phyloP scores from a whole-genome alignment of 1,139 yeast genomes.

The Candida freyschussii region DNA sequence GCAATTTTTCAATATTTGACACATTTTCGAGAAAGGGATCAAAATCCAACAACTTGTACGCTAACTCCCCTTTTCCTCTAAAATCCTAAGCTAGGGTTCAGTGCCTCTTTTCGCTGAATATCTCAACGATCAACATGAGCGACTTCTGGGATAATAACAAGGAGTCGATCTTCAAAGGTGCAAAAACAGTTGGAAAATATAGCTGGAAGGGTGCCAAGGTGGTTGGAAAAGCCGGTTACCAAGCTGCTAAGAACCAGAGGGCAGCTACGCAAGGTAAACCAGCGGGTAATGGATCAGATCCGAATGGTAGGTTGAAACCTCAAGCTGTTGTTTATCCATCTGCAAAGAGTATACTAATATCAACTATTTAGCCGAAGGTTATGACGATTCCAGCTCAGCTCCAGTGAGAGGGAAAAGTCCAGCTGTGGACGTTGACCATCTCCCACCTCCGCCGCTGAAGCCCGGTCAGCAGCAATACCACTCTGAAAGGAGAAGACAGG shows the following conservation, averaged over 20 bases:
- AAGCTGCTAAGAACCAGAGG: slow-evolving; percentile 35
- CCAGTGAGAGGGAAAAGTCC: slow-evolving; percentile 31
- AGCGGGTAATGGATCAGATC: slow-evolving; percentile 3
- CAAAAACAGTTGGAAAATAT: slow-evolving; percentile 28
- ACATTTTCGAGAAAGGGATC: too few species aligned
- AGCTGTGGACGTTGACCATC: slow-evolving; percentile 35
- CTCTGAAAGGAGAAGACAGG: slow-evolving; percentile 20
- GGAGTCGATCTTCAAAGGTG: slow-evolving; percentile 38
- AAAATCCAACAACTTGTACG: too few species aligned
- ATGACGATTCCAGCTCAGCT: slow-evolving; percentile 15
- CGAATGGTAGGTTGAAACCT: too few species aligned
- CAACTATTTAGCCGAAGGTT: slow-evolving; percentile 1
- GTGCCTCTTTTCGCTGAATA: not conserved
- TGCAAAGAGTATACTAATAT: too few species aligned
- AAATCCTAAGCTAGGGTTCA: too few species aligned
- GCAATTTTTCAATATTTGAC: too few species aligned
- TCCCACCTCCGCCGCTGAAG: slow-evolving; percentile 54
- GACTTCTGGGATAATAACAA: slow-evolving; percentile 43
- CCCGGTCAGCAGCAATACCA: slow-evolving; percentile 33
- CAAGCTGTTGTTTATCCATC: too few species aligned
- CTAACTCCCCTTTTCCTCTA: too few species aligned
- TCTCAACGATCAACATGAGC: slow-evolving; percentile 22
- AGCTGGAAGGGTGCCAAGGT: slow-evolving; percentile 38
- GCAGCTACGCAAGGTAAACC: slow-evolving; percentile 14
- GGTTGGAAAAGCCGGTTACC: slow-evolving; percentile 43